Evolutionary conservation across 2,329 filamentous ascomycete species (phyloP), one percentile per base, ranked within the genome.

Genomic region (Xylaria sp.): DNA sequence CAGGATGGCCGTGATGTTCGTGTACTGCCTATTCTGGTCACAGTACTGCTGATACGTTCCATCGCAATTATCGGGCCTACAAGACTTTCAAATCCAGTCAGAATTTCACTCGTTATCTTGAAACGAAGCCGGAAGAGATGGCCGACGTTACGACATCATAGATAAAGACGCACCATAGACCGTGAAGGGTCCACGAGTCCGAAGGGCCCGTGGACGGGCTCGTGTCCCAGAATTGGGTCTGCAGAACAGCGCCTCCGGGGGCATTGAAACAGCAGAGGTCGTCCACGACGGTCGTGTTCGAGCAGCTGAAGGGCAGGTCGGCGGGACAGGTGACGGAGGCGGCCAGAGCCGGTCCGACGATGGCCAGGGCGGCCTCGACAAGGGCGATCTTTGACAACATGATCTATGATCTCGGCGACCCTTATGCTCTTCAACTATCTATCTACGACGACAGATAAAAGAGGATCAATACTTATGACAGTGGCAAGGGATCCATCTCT

Each of bases 161-260:
- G n/a, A n/a, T 7, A 34, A 32, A 37, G n/a, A 66, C 70, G 10
- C 63, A 72, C 87, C 81, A 91, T 12, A 94, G 84, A 2, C 91
- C 91, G 76, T 94, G 92, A 46, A 93, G 85, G 0, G 91, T 93
- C 91, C 91, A 94, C 7, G 88, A 90, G 76, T 93, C 87, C 55
- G 80, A 80, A 2, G 92, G 91, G 0, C 92, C 91, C 5, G 88
- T 86, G 1, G 85, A 82, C 1, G 91, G 91, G 66, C 85, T 77
- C 0, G 88, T 87, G 76, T 94, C 91, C 92, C 92, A 94, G 81
- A 94, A 94, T 75, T 94, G 91, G 1, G 92, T 94, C 78, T 89
- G 87, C 12, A 94, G 84, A 46, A 94, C 81, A 70, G 92, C 88
- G 12, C 92, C 92, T 2, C 91, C 89, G 0, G 91, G 91, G 23